Conservation (phyloP, 495 filamentous ascomycete species). For the Penicilliopsis zonata region DNA sequence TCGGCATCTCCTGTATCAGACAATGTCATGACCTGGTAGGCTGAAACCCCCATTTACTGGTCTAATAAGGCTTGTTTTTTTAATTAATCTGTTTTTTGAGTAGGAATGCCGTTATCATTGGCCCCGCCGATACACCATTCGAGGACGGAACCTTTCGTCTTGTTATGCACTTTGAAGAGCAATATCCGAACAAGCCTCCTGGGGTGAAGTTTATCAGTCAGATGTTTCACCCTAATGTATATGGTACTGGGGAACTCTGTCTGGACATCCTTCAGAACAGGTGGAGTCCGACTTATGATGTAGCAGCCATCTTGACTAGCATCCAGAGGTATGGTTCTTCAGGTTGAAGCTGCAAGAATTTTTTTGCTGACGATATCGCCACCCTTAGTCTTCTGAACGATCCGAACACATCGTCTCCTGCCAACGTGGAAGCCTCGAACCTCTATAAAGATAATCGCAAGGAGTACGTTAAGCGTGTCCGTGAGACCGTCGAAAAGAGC, state of each 20-base stretch:
- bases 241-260: conserved; percentile 92
- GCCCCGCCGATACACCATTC: conserved; percentile 93
- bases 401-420: conserved; percentile 92
- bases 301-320: conserved; percentile 91
- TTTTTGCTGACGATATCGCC: conserved; percentile 3
- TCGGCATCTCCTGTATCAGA: conserved; percentile 94
- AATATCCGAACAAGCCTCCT: conserved; percentile 96
- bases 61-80: background rate
- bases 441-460: conserved; percentile 96
- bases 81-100: conserved; percentile 3
- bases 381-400: conserved; percentile 83
- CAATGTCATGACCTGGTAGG: conserved; percentile 98
- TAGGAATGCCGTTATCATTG: conserved; percentile 99
- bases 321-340: conserved; percentile 69
- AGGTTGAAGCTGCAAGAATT: conserved; percentile 2
- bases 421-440: conserved; percentile 96
- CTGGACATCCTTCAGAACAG: conserved; percentile 95
- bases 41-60: conserved; percentile 2
- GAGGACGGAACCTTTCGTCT: conserved; percentile 96
- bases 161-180: conserved; percentile 98
- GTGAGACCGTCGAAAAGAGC: conserved; percentile 97
- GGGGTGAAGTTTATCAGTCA: conserved; percentile 96
- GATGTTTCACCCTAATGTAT: conserved; percentile 99
- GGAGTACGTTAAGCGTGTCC: conserved; percentile 89
- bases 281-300: conserved; percentile 98